phyloP scores from a whole-genome alignment of 2,329 filamentous ascomycete genomes.

The Cryphonectria naterciae region DNA sequence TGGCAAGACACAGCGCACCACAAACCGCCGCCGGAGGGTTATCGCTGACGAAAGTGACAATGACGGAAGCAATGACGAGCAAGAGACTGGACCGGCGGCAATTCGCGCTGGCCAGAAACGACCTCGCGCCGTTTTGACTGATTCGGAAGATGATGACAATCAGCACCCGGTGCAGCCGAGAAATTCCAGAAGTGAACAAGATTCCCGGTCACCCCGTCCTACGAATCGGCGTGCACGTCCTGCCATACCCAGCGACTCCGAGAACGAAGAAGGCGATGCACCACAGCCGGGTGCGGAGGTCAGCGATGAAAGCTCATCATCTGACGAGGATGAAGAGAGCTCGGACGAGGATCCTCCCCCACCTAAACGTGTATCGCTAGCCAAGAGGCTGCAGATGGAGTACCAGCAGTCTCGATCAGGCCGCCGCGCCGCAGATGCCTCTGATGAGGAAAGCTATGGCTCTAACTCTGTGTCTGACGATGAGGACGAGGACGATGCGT shows the following conservation, averaged over 20 bases:
- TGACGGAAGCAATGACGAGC: slow-evolving; percentile 1
- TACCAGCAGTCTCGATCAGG: slow-evolving; percentile 7
- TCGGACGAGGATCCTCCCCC: slow-evolving; percentile 20
- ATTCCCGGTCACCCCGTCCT: background rate
- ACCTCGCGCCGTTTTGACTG: background rate
- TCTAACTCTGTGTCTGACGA: slow-evolving; percentile 7
- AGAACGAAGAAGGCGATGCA: slow-evolving; percentile 15
- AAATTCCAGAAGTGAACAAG: too few relatives aligned
- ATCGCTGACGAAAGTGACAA: slow-evolving; percentile 1
- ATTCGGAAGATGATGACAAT: slow-evolving; percentile 19
- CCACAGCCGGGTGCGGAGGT: background rate
- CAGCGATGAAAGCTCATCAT: background rate
- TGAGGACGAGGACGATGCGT: slow-evolving; percentile 17
- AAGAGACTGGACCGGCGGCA: background rate
- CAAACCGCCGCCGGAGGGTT: background rate
- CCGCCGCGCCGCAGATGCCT: background rate
- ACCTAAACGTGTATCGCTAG: slow-evolving; percentile 23
- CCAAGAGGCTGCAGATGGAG: slow-evolving; percentile 22
- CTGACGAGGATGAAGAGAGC: slow-evolving; percentile 12
- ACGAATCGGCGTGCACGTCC: slow-evolving; percentile 9
- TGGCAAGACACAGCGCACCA: background rate
- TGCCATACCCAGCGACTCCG: slow-evolving; percentile 11
- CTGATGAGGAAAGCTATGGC: slow-evolving; percentile 12
- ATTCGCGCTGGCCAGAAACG: background rate
- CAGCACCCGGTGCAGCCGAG: background rate